These are phyloP conservation scores for Sclerotinia spermophila DNA, from an alignment of 2,329 filamentous ascomycete species.

Conservation along the genomic window DNA sequence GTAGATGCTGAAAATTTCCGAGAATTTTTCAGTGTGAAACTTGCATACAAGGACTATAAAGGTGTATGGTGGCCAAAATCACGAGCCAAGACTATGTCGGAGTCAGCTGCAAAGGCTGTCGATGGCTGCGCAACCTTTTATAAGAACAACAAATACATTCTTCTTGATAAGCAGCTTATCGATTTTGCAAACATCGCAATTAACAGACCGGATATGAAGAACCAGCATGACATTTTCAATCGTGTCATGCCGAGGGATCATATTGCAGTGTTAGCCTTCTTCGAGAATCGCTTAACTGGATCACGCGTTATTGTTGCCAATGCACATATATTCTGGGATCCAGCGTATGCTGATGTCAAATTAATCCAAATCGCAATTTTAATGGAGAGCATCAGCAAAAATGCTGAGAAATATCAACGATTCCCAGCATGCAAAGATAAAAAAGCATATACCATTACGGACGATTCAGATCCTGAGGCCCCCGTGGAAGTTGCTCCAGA, in stretches of 20 bases:
- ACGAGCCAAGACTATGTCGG: conserved; percentile 85
- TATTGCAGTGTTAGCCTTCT: conserved; percentile 86
- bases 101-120: conserved; percentile 82
- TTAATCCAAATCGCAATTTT: conserved; percentile 92
- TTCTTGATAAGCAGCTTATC: conserved; percentile 90
- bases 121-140: conserved; percentile 97
- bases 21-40: conserved; percentile 81
- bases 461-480: conserved; percentile 45
- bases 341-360: conserved; percentile 87
- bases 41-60: conserved; percentile 86
- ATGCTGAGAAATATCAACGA: conserved; percentile 80
- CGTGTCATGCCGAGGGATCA: conserved; percentile 98
- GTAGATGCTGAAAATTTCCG: conserved; percentile 90
- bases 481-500: conserved; percentile 55
- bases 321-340: conserved; percentile 94
- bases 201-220: conserved; percentile 94
- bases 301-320: conserved; percentile 89
- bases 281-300: conserved; percentile 90
- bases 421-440: conserved; percentile 81
- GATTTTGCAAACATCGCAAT: conserved; percentile 91
- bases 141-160: conserved; percentile 89
- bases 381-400: conserved; percentile 85
- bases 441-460: conserved; percentile 38
- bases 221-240: conserved; percentile 96
- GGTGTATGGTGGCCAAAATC: conserved; percentile 91